Evolutionary conservation across 495 filamentous ascomycete genomes (phyloP).

Genomic region (Aspergillus sclerotiicarbonarius): DNA sequence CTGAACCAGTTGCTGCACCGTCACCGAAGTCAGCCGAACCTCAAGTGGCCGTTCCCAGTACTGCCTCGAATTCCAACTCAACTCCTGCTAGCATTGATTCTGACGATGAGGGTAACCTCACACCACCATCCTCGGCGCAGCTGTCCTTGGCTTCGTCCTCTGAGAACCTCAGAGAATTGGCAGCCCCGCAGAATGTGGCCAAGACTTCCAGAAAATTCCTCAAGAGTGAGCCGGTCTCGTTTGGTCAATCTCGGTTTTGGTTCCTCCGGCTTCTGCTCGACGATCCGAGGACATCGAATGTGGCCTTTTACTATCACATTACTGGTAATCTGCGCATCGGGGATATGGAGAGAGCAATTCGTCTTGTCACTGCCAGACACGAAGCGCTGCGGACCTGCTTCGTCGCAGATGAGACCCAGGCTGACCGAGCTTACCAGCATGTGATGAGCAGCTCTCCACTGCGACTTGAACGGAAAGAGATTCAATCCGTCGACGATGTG

Average conservation of each 20-base stretch:
- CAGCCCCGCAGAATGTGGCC: too few relatives aligned
- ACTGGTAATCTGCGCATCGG: conserved; percentile 20
- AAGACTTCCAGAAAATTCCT: too few relatives aligned
- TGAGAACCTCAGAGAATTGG: too few relatives aligned
- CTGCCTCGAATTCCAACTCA: too few relatives aligned
- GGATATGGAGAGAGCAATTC: conserved; percentile 32
- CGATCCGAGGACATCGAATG: conserved; percentile 39
- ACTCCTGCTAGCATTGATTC: too few relatives aligned
- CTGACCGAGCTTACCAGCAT: conserved; percentile 16
- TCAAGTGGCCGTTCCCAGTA: neutral
- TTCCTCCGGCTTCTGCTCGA: conserved; percentile 33
- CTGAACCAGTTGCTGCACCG: neutral
- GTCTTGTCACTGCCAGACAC: conserved; percentile 31
- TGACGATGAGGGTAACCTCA: too few relatives aligned
- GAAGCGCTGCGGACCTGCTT: conserved; percentile 47
- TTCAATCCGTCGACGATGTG: neutral
- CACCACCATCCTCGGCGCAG: too few relatives aligned
- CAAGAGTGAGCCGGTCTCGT: conserved; percentile 15
- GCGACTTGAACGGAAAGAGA: neutral
- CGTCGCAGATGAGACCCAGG: conserved; percentile 18
- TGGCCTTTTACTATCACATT: conserved; percentile 11
- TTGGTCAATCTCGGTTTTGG: conserved; percentile 47
- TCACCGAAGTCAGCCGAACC: neutral
- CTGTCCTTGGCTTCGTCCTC: too few relatives aligned
- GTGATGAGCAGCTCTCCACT: conserved; percentile 16